Evolutionary conservation across 176 grass and related monocot species (phyloP), one percentile per base, ranked within the genome.

Genomic region (Triticum timopheevii): DNA sequence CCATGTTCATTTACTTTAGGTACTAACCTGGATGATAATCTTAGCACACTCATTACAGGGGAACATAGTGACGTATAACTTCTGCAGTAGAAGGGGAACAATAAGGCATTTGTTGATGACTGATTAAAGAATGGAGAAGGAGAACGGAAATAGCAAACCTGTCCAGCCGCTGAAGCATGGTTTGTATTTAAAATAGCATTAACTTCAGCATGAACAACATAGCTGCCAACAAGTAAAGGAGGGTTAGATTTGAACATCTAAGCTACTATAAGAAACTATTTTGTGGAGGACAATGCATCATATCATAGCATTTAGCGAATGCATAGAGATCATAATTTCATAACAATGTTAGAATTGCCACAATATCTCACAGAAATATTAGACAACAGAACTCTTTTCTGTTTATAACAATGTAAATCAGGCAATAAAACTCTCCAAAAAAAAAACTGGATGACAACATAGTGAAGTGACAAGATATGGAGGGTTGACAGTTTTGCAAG

Each of bases 181-280:
- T 98, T 98, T 83, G 92, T 98, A 76, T 98, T 98, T 80, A 98
- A 86, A 79, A 98, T 96, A 88, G 97, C 97, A 87, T 98, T 98
- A 83, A 98, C 97, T 81, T 98, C 97, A 73, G 97, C 97, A 93
- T 98, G 97, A 80, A 98, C 97, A 77, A 98, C 97, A 61, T 94
- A 98, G 15, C 97, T 98, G 88, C 66, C 66, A 58, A 87, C 3
- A 73, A 81, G 47, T 76, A 30, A 87, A 84, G 28, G 13, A 84
- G 61, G 13, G 31, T 91, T 63, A 91, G 33, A 28, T 68, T 77
- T 34, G 8, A 81, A 38, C 64, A 76, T 75, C 22, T 25, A 87
- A 87, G 39, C 11, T 80, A 61, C 66, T 67, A 59, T 36, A 54
- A 22, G 24, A 24, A n/a, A 66, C 0, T 25, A 12, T 40, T 65